Evolutionary conservation across 106 monocot species (phyloP).

Genomic region (Platanthera guangdongensis): DNA sequence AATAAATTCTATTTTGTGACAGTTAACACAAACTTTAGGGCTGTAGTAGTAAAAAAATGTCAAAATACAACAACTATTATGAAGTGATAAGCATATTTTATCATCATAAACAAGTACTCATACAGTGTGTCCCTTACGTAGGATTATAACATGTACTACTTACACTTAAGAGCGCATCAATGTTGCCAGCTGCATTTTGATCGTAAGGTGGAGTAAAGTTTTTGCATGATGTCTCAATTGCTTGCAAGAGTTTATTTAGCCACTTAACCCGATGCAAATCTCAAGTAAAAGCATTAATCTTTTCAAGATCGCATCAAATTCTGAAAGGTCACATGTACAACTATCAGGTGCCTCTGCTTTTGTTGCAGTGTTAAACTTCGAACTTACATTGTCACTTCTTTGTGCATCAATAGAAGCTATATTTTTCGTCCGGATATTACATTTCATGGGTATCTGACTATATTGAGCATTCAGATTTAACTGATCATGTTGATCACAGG

Average conservation of each 20-base stretch:
- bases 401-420: slow-evolving; percentile 48
- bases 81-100: neutral
- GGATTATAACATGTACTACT: slow-evolving; percentile 11
- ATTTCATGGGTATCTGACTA: slow-evolving; percentile 30
- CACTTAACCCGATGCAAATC: slow-evolving; percentile 69
- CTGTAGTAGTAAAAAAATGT: neutral
- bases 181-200: slow-evolving; percentile 11
- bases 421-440: slow-evolving; percentile 42
- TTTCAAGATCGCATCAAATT: slow-evolving; percentile 41
- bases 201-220: slow-evolving; percentile 10
- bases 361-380: slow-evolving; percentile 23
- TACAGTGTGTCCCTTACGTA: neutral
- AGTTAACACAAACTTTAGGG: neutral
- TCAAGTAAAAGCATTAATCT: slow-evolving; percentile 65
- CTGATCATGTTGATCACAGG: slow-evolving; percentile 18
- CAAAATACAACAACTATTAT: neutral
- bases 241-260: slow-evolving; percentile 80
- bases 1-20: neutral
- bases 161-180: slow-evolving; percentile 25
- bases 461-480: neutral
- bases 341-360: slow-evolving; percentile 70
- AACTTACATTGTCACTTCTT: slow-evolving; percentile 24
- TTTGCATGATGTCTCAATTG: slow-evolving; percentile 41
- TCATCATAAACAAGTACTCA: neutral
- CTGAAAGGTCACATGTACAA: slow-evolving; percentile 44